A percentile compares a stretch with the other conserved stretches of the same genome.
These are phyloP conservation scores for Physcia stellaris DNA, from an alignment of 495 filamentous ascomycete species.

Conservation along the genomic window DNA sequence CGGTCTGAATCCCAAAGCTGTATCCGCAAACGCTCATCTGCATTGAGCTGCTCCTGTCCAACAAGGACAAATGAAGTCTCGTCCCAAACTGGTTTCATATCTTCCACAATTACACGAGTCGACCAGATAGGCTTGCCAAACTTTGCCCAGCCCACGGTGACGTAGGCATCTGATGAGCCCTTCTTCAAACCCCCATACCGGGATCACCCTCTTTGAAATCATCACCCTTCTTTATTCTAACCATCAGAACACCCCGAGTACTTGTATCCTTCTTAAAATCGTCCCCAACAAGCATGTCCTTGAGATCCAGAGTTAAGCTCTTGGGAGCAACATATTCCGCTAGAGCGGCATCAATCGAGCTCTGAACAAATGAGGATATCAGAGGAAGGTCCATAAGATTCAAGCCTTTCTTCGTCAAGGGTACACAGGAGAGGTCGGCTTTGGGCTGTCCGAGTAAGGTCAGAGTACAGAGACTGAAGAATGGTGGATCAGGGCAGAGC, in stretches of 20 bases:
- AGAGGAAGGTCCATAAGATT: slow-evolving; percentile 61
- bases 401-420: slow-evolving; percentile 47
- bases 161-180: slow-evolving; percentile 54
- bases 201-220: slow-evolving; percentile 57
- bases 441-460: slow-evolving; percentile 67
- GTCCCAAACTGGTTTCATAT: slow-evolving; percentile 50
- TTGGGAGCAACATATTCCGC: slow-evolving; percentile 63
- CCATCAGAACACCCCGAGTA: slow-evolving; percentile 47
- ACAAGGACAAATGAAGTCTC: slow-evolving; percentile 54
- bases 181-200: slow-evolving; percentile 36
- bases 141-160: slow-evolving; percentile 60
- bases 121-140: slow-evolving; percentile 55
- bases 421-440: slow-evolving; percentile 53
- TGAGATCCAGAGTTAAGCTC: slow-evolving; percentile 54
- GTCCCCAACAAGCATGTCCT: slow-evolving; percentile 61
- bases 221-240: slow-evolving; percentile 46
- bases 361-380: slow-evolving; percentile 60
- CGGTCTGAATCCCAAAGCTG: slow-evolving; percentile 64
- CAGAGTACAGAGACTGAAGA: slow-evolving; percentile 53
- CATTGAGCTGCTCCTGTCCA: slow-evolving; percentile 54
- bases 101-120: slow-evolving; percentile 46
- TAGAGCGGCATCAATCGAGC: slow-evolving; percentile 54
- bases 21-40: slow-evolving; percentile 50
- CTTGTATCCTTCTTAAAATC: slow-evolving; percentile 63
- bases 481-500: slow-evolving; percentile 57